Evolutionary conservation across 306 rosid species (phyloP), one percentile per base, ranked within the genome.

Genomic region (Castanopsis chinensis): DNA sequence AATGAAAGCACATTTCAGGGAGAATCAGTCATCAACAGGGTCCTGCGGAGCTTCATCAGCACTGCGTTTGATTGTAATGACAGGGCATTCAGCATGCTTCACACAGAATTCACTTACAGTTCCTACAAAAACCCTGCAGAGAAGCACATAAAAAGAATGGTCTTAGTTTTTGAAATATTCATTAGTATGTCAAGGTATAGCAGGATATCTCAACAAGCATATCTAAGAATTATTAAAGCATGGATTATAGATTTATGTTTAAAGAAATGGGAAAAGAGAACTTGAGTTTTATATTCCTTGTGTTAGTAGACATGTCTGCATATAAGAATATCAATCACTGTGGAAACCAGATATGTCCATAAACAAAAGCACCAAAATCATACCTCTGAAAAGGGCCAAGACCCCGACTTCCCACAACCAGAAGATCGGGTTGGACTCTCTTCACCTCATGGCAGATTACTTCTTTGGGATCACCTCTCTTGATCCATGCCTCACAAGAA

Each of bases 81-180:
- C 98, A 10, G 98, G 99, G 92, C 99, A 95, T 77, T 95, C 99
- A 51, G 94, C 98, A 78, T 95, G 99, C 92, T 95, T 95, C 82
- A 78, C 90, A 45, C 98, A 91, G 70, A 92, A 95, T 69, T 95
- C 99, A 81, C 99, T 95, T 69, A 95, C 99, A 56, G 97, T 92
- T 80, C 98, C 99, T 68, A 93, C 97, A 81, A 95, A 95, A 71
- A 95, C 98, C 98, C 98, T 95, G 81, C 80, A 79, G 4, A 77
- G 18, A 25, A 19, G 72, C 3, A 78, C 60, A 72, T 43, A 37
- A 35, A 25, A 20, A 52, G 52, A 19, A 77, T 80, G 53, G 17
- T 49, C 53, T 53, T 73, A 23, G 5, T 51, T 17, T 51, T 68
- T 30, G 7, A 41, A 59, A 60, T 5, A 15, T 3, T 18, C 17